Evolutionary conservation across 202 grass and related monocot genomes (phyloP).

Genomic region (Bolboschoenoplectus hybrid): DNA sequence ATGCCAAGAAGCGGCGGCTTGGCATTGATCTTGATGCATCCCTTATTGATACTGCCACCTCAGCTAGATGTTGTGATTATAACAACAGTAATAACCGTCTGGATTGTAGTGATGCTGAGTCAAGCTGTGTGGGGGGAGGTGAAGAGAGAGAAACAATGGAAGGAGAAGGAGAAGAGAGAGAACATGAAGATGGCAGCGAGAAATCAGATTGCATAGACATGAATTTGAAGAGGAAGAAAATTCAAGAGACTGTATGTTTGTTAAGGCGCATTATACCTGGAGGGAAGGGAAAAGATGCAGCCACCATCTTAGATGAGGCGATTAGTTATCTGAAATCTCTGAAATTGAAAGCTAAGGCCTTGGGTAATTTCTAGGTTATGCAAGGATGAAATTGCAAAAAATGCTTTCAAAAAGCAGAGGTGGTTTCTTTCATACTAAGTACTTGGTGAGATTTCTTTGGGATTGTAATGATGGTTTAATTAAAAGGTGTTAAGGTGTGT

Average conservation of each 20-base stretch:
- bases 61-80: slow-evolving; percentile 46
- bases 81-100: slow-evolving; percentile 42
- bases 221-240: slow-evolving; percentile 68
- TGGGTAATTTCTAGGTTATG: slow-evolving; percentile 58
- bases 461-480: slow-evolving; percentile 42
- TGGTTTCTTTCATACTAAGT: slow-evolving; percentile 38
- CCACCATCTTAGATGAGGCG: slow-evolving; percentile 80
- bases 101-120: slow-evolving; percentile 53
- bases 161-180: slow-evolving; percentile 46
- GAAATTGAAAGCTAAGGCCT: slow-evolving; percentile 79
- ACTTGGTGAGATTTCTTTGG: slow-evolving; percentile 41
- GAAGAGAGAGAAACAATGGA: slow-evolving; percentile 37
- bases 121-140: slow-evolving; percentile 65
- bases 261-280: slow-evolving; percentile 84
- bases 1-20: slow-evolving; percentile 67
- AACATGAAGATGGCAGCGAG: slow-evolving; percentile 35
- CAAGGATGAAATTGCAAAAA: slow-evolving; percentile 18
- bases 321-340: slow-evolving; percentile 89
- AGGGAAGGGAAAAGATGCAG: slow-evolving; percentile 69
- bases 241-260: slow-evolving; percentile 79
- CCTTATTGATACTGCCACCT: slow-evolving; percentile 77
- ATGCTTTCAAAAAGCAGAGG: slow-evolving; percentile 9
- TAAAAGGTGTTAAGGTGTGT: slow-evolving; percentile 31
- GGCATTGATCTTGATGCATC: slow-evolving; percentile 58
- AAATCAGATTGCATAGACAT: slow-evolving; percentile 39